phyloP scores from a whole-genome alignment of 805 yeast species.

The Hanseniaspora nectarophila region DNA sequence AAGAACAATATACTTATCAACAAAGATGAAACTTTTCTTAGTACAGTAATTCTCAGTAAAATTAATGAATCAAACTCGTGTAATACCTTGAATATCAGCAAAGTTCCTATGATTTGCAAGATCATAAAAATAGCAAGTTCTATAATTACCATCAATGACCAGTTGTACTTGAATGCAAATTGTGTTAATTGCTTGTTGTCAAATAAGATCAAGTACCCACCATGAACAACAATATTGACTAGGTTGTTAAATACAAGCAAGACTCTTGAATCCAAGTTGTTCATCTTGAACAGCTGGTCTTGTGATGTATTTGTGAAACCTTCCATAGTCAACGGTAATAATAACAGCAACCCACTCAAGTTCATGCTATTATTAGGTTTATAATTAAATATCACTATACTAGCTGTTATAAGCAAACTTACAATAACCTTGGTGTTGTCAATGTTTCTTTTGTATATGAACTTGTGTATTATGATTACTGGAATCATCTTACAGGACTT shows the following conservation, averaged over 20 bases:
- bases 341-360: slow-evolving; percentile 9
- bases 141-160: slow-evolving; percentile 25
- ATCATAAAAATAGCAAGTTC: slow-evolving; percentile 58
- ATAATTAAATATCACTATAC: slow-evolving; percentile 64
- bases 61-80: slow-evolving; percentile 76
- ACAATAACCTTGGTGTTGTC: slow-evolving; percentile 68
- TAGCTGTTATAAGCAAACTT: slow-evolving; percentile 65
- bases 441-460: slow-evolving; percentile 57
- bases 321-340: slow-evolving; percentile 19
- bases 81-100: slow-evolving; percentile 78
- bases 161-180: slow-evolving; percentile 36
- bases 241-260: slow-evolving; percentile 64
- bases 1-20: slow-evolving; percentile 72
- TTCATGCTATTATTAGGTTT: slow-evolving; percentile 20
- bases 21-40: slow-evolving; percentile 95
- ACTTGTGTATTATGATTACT: slow-evolving; percentile 72
- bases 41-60: slow-evolving; percentile 85
- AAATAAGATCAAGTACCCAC: slow-evolving; percentile 33
- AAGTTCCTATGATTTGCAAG: slow-evolving; percentile 85
- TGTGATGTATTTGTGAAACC: slow-evolving; percentile 56
- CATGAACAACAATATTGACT: slow-evolving; percentile 36
- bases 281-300: slow-evolving; percentile 5
- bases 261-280: neutral
- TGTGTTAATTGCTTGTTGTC: slow-evolving; percentile 23
- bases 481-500: slow-evolving; percentile 92